Evolutionary conservation across 495 filamentous ascomycete species (phyloP), one percentile per base, ranked within the genome.

Genomic region (Aspergillus diversus): DNA sequence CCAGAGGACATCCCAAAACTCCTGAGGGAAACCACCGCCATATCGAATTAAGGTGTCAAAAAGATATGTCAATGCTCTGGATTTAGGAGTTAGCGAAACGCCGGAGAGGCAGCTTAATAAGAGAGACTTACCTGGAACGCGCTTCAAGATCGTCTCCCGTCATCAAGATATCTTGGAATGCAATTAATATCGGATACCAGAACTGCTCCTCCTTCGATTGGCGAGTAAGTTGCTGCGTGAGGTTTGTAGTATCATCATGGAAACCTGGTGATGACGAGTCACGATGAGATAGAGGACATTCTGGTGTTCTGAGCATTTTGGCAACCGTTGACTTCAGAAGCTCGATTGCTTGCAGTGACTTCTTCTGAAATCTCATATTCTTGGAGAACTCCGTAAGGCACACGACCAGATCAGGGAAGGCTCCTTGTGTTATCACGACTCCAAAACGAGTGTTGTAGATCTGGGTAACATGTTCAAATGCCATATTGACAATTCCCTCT

Each of bases 1-100:
- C 92, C 95, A 99, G 27, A 99, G 85, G 9, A 93, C 97, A 70
- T 99, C 95, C 95, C 95, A 99, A 70, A 99, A 99, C 50, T 96
- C 92, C 0, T 88, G 80, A 4, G 95, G 93, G 70, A 97, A 99
- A 66, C 92, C 90, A 27, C 92, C 91, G 50, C 96, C 95, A 64
- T 98, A 92, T 46, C 87, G 85, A 47, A 95, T 90, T 5, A 99
- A 81, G 0, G 91, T 92, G 47, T 98, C 94, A 63, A 99, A 99
- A 55, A 99, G 89, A 73, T 98, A 98, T 58, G 90, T 94, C 49
- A 97, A 84, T 5, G 95, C 95, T 63, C 92, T 93, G 47, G 39
- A 5, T 49, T 39, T 15, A 55, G 13, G 13, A 4, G 35, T 66
- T 51, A 66, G 68, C 48, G 32, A 51, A 5, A 49, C 32, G 9